Conservation (phyloP, 1,284 basidiomycete species). For the Caloboletus inedulis region DNA sequence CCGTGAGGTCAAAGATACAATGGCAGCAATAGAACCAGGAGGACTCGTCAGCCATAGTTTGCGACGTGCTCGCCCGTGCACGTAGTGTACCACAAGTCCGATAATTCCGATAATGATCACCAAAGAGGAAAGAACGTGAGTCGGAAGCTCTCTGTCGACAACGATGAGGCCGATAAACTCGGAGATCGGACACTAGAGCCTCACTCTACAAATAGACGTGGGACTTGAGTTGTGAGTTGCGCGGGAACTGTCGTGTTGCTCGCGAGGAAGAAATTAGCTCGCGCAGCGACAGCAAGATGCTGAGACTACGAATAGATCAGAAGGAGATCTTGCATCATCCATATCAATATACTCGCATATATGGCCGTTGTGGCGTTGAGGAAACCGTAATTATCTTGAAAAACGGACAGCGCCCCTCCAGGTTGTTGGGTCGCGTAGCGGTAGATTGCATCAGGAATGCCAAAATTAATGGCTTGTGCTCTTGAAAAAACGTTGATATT, state of each 20-base stretch:
- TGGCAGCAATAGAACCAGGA: constrained; percentile 59
- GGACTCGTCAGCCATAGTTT: constrained; percentile 50
- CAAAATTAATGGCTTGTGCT: constrained; percentile 43
- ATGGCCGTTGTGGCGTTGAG: constrained; percentile 45
- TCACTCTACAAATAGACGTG: constrained; percentile 56
- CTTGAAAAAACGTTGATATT: constrained; percentile 49
- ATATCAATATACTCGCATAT: constrained; percentile 44
- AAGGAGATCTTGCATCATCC: background rate
- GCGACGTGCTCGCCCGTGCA: constrained; percentile 46
- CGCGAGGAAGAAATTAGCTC: constrained; percentile 52
- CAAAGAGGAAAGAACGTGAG: constrained; percentile 45
- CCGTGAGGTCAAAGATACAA: constrained; percentile 53
- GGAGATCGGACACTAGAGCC: constrained; percentile 19
- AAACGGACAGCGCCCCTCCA: constrained; percentile 41
- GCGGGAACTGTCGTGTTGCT: constrained; percentile 38
- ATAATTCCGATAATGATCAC: constrained; percentile 46
- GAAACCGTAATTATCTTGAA: constrained; percentile 49
- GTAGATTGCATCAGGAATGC: constrained; percentile 56
- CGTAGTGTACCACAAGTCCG: constrained; percentile 45
- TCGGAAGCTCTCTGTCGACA: constrained; percentile 44
- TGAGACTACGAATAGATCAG: constrained; percentile 41
- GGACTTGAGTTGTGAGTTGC: constrained; percentile 38
- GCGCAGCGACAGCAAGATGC: constrained; percentile 53
- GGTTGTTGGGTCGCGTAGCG: constrained; percentile 41
- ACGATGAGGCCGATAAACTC: constrained; percentile 9